Base-by-base conservation (phyloP, 164 flowering plant genomes). In the Nymphaea thermarum region DNA sequence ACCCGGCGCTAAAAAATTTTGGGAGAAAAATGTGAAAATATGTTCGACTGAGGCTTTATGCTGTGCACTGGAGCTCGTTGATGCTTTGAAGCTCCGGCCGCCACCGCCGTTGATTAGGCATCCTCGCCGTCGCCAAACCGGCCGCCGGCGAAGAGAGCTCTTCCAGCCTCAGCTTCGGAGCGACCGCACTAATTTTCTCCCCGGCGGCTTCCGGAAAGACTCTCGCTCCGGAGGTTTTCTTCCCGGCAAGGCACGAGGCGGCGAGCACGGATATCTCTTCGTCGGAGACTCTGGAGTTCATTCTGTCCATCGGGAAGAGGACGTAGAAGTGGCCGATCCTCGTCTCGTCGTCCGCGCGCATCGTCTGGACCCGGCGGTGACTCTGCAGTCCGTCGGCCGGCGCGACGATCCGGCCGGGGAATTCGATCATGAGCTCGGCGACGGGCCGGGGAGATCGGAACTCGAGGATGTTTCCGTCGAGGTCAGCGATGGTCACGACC, bases 271-370 rank as follows among this genome's bases (percentile, higher is more conserved):
- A 10, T 7, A 61, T 61, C 64, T 61, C 64, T n/a, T 61, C 64
- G 16, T 61, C 64, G 25, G 64, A 61, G 42, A 61, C 64, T 36
- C 64, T 61, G 42, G 64, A 61, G 16, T 61, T 61, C 15, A n/a
- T 6, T 36, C 64, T 61, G 42, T 61, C 8, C 42, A 36, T 36
- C 64, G 64, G 10, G 17, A 61, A 61, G 42, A 61, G 25, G 42
- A 61, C 25, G 64, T 61, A 61, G 8, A 61, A 8, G 6, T 61
- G 36, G 6, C 64, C 64, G 4, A 36, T n/a, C 25, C 7, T 36
- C 25, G 42, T 17, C 64, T 61, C 64, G 8, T 8, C n/a, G 42
- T 61, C 64, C 16, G 64, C 64, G 8, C 16, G 8, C 64, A 61
- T n/a, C 7, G 64, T n/a, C 64, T 8, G 42, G 6, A 61, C 42